phyloP scores from a whole-genome alignment of 2,329 filamentous ascomycete genomes.

The Colletotrichum graminicola region DNA sequence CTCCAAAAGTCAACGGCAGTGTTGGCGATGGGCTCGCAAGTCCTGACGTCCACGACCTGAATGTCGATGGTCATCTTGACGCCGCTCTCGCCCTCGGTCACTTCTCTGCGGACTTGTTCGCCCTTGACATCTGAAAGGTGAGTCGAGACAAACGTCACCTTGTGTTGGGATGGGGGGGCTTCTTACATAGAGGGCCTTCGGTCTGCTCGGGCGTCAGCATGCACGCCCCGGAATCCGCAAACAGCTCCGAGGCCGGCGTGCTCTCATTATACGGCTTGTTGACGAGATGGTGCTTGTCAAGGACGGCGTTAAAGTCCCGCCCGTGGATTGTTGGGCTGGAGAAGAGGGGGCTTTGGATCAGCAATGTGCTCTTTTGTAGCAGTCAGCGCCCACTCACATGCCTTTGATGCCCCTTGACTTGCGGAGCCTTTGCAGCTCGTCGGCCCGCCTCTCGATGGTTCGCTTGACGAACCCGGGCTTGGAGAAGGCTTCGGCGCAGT shows the following conservation, averaged over 20 bases:
- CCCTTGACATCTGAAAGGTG: conserved; percentile 37
- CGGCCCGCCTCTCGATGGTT: conserved; percentile 39
- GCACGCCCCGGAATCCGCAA: conserved; percentile 57
- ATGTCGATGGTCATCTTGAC: conserved; percentile 43
- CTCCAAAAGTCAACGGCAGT: conserved; percentile 44
- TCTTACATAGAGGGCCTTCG: conserved; percentile 60
- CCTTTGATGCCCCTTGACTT: not conserved
- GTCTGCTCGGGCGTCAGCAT: conserved; percentile 64
- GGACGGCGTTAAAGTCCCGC: conserved; percentile 50
- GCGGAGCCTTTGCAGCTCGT: conserved; percentile 1
- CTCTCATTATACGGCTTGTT: conserved; percentile 49
- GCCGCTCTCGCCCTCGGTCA: conserved; percentile 42
- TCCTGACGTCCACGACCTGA: conserved; percentile 44
- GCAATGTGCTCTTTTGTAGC: not conserved
- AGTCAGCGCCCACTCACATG: not conserved
- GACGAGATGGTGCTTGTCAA: conserved; percentile 55
- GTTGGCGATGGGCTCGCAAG: conserved; percentile 41
- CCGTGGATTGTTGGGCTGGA: conserved; percentile 34
- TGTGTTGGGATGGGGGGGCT: too few species aligned
- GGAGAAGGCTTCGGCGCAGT: conserved; percentile 41
- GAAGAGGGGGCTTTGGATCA: not conserved
- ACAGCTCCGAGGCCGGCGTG: conserved; percentile 51
- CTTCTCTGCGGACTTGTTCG: conserved; percentile 42
- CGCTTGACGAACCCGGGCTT: conserved; percentile 26
- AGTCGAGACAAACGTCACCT: not conserved